phyloP scores from a whole-genome alignment of 1,284 basidiomycete species.

The Ganoderma resinaceum region DNA sequence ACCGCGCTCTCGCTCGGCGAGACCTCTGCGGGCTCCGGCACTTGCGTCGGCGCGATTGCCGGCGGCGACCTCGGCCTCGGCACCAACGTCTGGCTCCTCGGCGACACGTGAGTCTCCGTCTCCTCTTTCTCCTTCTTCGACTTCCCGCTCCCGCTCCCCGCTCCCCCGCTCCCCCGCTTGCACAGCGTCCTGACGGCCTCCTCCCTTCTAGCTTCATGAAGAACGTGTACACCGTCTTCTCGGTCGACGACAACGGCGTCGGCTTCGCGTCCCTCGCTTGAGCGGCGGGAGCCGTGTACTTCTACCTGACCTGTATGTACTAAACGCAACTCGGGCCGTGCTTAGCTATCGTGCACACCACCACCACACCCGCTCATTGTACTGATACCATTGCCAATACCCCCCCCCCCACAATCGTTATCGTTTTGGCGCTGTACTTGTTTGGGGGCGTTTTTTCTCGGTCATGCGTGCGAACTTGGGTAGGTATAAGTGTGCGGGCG shows the following conservation, averaged over 20 bases:
- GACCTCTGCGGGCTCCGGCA: constrained; percentile 8
- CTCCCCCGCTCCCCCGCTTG: not conserved
- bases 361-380: not conserved
- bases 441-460: too few relatives aligned
- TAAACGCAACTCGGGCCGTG: not conserved
- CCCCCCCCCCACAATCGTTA: not conserved
- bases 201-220: not conserved
- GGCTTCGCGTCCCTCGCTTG: not conserved
- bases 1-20: constrained; percentile 19
- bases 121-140: not conserved
- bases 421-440: too few relatives aligned
- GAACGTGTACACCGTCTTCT: not conserved
- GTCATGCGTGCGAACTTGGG: too few relatives aligned
- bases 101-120: not conserved
- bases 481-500: too few relatives aligned
- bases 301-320: not conserved
- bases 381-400: not conserved
- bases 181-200: not conserved
- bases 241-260: not conserved
- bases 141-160: too few relatives aligned
- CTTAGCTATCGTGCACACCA: too few relatives aligned
- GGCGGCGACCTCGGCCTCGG: constrained; percentile 15
- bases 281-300: not conserved
- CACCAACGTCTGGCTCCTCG: not conserved
- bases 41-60: constrained; percentile 28